These are phyloP conservation scores for Cystofilobasidium bisporidii DNA, from an alignment of 768 basidiomycete genomes.

Conservation along the genomic window DNA sequence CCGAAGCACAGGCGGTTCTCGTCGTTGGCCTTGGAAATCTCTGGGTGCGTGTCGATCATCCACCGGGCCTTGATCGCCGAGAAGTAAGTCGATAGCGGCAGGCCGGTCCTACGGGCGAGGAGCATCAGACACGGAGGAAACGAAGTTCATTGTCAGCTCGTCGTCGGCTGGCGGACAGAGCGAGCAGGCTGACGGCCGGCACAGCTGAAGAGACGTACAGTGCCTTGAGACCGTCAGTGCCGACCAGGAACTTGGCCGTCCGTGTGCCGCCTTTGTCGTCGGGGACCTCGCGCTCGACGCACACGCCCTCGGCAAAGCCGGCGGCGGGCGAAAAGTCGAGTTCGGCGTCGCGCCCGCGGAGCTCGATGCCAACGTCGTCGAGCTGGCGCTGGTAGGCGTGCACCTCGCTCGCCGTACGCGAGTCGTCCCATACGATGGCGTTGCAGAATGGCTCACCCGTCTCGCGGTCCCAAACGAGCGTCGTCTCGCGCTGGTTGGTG, in stretches of 20 bases:
- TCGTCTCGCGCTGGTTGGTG: conserved; percentile 90
- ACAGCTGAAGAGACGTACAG: conserved; percentile 31
- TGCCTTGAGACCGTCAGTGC: conserved; percentile 39
- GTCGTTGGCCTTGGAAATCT: conserved; percentile 68
- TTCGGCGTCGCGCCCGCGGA: conserved; percentile 58
- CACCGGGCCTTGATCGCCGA: conserved; percentile 91
- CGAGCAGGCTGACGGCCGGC: neutral
- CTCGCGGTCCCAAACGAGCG: conserved; percentile 80
- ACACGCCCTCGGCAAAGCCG: conserved; percentile 29
- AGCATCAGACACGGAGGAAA: conserved; percentile 3
- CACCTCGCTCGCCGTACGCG: conserved; percentile 77
- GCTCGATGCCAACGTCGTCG: conserved; percentile 61
- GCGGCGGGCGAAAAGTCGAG: conserved; percentile 51
- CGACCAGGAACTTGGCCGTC: conserved; percentile 44
- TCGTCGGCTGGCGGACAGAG: too few relatives aligned
- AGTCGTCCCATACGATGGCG: conserved; percentile 84
- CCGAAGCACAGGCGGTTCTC: conserved; percentile 77
- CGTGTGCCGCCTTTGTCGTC: conserved; percentile 6
- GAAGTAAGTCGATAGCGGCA: conserved; percentile 96
- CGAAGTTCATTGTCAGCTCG: too few relatives aligned
- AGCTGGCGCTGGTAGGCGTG: conserved; percentile 68
- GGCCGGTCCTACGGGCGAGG: conserved; percentile 57
- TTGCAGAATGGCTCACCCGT: conserved; percentile 78
- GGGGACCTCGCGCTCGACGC: conserved; percentile 3
- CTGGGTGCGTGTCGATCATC: conserved; percentile 81